A percentile compares a stretch with the other conserved stretches of the same genome.
Evolutionary conservation across 2,329 filamentous ascomycete species (phyloP).

Genomic region (Raffaelea arxii): DNA sequence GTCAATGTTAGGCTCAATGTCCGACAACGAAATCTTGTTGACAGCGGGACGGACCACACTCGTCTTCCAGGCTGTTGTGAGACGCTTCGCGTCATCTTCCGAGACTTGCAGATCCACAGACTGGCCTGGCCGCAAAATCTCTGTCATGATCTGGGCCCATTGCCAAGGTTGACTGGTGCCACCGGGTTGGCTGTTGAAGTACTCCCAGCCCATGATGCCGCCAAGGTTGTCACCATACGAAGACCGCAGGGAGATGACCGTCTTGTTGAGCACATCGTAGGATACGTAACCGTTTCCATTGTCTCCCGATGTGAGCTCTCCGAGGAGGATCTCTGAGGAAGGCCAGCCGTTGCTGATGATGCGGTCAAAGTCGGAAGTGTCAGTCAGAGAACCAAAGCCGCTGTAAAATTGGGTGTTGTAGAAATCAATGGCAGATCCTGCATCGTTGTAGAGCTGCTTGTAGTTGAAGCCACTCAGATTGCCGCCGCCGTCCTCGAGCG

Average conservation of each 20-base stretch:
- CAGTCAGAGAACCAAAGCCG: constrained; percentile 60
- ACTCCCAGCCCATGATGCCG: constrained; percentile 93
- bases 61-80: constrained; percentile 14
- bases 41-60: constrained; percentile 9
- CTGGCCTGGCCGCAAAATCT: constrained; percentile 22
- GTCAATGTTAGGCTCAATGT: constrained; percentile 12
- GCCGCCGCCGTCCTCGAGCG: constrained; percentile 40
- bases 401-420: constrained; percentile 93
- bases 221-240: constrained; percentile 54
- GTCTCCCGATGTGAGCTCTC: constrained; percentile 66
- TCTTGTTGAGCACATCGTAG: constrained; percentile 34
- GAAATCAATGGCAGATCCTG: constrained; percentile 61
- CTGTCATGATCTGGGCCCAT: constrained; percentile 64
- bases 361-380: constrained; percentile 36
- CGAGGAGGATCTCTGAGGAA: constrained; percentile 65
- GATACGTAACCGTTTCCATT: constrained; percentile 54
- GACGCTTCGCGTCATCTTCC: constrained; percentile 9
- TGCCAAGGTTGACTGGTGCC: constrained; percentile 57
- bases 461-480: constrained; percentile 81
- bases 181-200: constrained; percentile 71
- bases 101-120: constrained; percentile 14
- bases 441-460: constrained; percentile 57
- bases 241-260: constrained; percentile 30
- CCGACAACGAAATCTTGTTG: too few species aligned
- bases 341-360: constrained; percentile 58